These are phyloP conservation scores for Boletales sp. DNA, from an alignment of 768 basidiomycete genomes.

Conservation along the genomic window DNA sequence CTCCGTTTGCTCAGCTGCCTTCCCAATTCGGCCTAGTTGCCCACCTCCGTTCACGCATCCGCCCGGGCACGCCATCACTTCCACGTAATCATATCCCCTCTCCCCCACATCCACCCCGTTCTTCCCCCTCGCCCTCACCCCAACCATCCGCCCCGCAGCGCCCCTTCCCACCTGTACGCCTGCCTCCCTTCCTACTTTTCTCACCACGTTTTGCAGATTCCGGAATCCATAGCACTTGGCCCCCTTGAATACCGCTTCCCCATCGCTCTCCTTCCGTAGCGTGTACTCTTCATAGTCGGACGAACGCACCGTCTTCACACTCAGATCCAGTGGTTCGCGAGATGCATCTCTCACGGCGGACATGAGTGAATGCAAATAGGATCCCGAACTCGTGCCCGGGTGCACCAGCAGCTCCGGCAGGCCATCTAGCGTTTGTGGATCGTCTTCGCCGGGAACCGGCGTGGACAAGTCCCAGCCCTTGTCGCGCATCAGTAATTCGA, in stretches of 20 bases:
- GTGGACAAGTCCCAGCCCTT: constrained; percentile 72
- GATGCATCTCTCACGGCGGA: constrained; percentile 44
- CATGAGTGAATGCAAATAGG: constrained; percentile 83
- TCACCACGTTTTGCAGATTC: constrained; percentile 94
- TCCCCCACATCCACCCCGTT: constrained; percentile 35
- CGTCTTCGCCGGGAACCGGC: constrained; percentile 52
- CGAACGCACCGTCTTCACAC: constrained; percentile 59
- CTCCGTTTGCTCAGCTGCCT: constrained; percentile 19
- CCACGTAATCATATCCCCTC: constrained; percentile 80
- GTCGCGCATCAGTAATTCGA: constrained; percentile 80
- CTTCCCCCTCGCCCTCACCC: constrained; percentile 25
- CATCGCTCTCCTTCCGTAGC: constrained; percentile 41
- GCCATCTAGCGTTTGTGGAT: constrained; percentile 8
- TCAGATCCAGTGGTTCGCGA: constrained; percentile 44
- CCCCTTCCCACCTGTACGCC: constrained; percentile 71
- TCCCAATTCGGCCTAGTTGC: constrained; percentile 42
- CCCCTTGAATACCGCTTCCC: constrained; percentile 78
- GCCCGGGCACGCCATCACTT: constrained; percentile 98
- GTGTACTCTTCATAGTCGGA: constrained; percentile 77
- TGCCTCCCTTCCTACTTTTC: constrained; percentile 84
- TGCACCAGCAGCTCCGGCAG: constrained; percentile 77
- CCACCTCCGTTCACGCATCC: constrained; percentile 99
- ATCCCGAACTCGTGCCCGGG: constrained; percentile 86
- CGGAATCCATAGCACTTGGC: constrained; percentile 97
- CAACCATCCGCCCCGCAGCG: constrained; percentile 49